Percentiles rank a stretch among this genome's conserved stretches.
Evolutionary conservation across 78 protist genomes (phyloP).

Genomic region (Salpingoeca rosetta): DNA sequence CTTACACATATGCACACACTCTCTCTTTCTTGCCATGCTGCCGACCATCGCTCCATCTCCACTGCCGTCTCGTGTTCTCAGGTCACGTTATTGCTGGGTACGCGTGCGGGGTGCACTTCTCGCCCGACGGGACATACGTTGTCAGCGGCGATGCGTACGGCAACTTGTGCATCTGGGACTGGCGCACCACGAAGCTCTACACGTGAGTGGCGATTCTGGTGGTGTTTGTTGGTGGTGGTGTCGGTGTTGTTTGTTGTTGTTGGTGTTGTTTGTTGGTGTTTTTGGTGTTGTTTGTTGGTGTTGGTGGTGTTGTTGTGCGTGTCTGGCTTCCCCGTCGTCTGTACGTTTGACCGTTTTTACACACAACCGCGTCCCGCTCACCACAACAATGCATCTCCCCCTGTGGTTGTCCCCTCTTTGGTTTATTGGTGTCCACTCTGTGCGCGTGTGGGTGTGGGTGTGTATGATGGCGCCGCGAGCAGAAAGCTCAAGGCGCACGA

Average conservation of each 20-base stretch:
- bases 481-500: constrained; percentile 67
- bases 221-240: not conserved
- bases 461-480: too few species aligned
- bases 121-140: constrained; percentile 85
- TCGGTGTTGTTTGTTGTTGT: too few species aligned
- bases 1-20: too few species aligned
- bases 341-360: not conserved
- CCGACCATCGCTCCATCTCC: not conserved
- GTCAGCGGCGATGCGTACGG: constrained; percentile 84
- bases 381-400: too few species aligned
- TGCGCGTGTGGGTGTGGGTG: too few species aligned
- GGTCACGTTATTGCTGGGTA: constrained; percentile 71
- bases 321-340: not conserved
- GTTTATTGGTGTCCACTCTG: too few species aligned
- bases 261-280: not conserved
- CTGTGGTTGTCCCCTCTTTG: too few species aligned
- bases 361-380: too few species aligned
- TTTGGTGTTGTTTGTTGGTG: not conserved
- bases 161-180: constrained; percentile 86
- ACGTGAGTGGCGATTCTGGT: constrained; percentile 28
- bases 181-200: constrained; percentile 65
- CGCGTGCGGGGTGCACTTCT: constrained; percentile 78
- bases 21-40: too few species aligned
- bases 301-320: not conserved
- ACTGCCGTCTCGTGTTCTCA: not conserved